Conservation (phyloP, 331 rosid species). For the Cydonia oblonga region DNA sequence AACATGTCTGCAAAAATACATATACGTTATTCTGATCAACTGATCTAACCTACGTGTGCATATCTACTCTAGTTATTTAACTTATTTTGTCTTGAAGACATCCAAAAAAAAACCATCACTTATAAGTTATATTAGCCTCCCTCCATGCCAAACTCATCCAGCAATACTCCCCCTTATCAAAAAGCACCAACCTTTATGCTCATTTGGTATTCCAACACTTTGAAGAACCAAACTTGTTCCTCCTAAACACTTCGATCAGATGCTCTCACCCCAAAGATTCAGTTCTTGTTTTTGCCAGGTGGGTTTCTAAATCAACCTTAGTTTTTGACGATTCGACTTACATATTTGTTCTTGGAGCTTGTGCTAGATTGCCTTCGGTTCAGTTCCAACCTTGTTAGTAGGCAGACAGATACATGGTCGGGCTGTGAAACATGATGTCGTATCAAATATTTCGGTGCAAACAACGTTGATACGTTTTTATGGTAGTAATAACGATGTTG, state of each 20-base stretch:
- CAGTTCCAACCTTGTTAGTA: constrained; percentile 32
- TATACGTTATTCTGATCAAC: fast-evolving
- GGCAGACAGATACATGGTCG: constrained; percentile 50
- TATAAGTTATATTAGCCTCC: not conserved
- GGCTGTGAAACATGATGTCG: constrained; percentile 36
- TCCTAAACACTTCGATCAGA: constrained; percentile 60
- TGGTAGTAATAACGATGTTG: constrained; percentile 46
- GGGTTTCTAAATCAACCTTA: constrained; percentile 37
- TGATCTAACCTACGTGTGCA: fast-evolving
- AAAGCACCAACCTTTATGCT: constrained; percentile 22
- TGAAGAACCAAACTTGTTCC: constrained; percentile 28
- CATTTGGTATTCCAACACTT: constrained; percentile 34
- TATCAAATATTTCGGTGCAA: constrained; percentile 36
- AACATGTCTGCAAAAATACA: too few species aligned
- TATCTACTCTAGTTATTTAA: too few species aligned
- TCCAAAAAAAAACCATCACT: not conserved
- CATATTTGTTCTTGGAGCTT: constrained; percentile 65
- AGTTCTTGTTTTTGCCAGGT: constrained; percentile 31
- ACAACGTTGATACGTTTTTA: constrained; percentile 56
- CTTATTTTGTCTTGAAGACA: not conserved
- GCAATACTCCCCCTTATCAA: constrained; percentile 31
- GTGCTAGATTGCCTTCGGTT: constrained; percentile 58
- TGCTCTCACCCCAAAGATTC: constrained; percentile 45
- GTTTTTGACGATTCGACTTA: constrained; percentile 41
- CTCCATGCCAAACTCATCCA: constrained; percentile 45